Evolutionary conservation across 805 yeast species (phyloP).

Genomic region (Saccharomycopsis sp.): DNA sequence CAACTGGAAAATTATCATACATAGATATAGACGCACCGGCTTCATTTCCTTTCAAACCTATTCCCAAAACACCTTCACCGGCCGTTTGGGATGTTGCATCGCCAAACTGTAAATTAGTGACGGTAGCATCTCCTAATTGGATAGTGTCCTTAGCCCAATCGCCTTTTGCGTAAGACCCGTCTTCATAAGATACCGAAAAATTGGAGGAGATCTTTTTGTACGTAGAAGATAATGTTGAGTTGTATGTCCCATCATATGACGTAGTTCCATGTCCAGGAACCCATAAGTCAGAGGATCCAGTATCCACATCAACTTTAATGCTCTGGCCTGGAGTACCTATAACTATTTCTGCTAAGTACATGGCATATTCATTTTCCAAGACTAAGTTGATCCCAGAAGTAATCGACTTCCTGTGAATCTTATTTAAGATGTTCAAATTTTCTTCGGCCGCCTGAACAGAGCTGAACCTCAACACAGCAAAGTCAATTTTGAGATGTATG

Average conservation of each 20-base stretch:
- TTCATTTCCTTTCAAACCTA: constrained; percentile 65
- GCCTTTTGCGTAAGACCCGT: constrained; percentile 19
- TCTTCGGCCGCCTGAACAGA: no score
- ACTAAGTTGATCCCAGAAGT: no score
- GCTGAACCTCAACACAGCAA: no score
- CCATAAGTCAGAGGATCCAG: constrained; percentile 48
- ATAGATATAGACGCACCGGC: constrained; percentile 30
- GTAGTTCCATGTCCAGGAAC: constrained; percentile 13
- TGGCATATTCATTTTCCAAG: constrained; percentile 35
- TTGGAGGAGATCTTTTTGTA: background rate
- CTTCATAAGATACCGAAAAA: constrained; percentile 12
- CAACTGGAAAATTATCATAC: constrained; percentile 62
- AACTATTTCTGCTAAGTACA: constrained; percentile 38
- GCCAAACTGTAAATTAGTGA: constrained; percentile 7
- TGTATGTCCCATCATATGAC: constrained; percentile 4
- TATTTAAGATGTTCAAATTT: no score
- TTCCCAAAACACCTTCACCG: constrained; percentile 57
- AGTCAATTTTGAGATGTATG: no score
- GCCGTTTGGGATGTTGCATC: background rate
- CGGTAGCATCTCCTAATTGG: constrained; percentile 4
- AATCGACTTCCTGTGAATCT: no score
- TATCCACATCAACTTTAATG: constrained; percentile 38
- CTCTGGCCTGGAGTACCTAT: constrained; percentile 41
- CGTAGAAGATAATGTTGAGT: background rate
- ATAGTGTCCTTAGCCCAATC: constrained; percentile 16